Evolutionary conservation across 768 basidiomycete species (phyloP).

Genomic region (Lyophyllum decastes): DNA sequence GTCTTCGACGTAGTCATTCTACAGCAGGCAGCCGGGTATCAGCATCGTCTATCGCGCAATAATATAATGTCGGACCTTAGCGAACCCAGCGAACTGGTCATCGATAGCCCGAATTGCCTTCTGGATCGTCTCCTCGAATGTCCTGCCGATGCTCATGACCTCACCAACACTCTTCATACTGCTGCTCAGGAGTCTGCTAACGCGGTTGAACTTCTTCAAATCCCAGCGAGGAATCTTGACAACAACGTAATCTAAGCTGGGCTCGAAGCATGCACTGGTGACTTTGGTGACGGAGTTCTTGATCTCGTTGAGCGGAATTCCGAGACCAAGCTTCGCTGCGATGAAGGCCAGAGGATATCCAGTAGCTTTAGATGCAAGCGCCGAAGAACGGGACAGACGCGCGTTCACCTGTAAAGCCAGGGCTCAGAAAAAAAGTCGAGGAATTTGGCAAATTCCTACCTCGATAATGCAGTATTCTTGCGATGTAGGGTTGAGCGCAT

Average conservation of each 20-base stretch:
- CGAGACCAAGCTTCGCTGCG: constrained; percentile 96
- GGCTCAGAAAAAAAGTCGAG: neutral
- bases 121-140: constrained; percentile 98
- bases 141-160: constrained; percentile 98
- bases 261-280: constrained; percentile 97
- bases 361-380: constrained; percentile 96
- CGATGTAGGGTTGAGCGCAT: constrained; percentile 92
- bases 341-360: constrained; percentile 98
- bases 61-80: constrained; percentile 51
- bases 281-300: constrained; percentile 97
- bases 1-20: constrained; percentile 88
- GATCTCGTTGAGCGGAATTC: constrained; percentile 97
- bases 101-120: constrained; percentile 98
- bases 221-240: constrained; percentile 99
- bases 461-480: constrained; percentile 99
- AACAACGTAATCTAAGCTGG: constrained; percentile 94
- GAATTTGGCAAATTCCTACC: constrained; percentile 35
- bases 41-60: neutral
- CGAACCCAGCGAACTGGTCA: constrained; percentile 92
- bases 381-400: constrained; percentile 97
- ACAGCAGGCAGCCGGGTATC: neutral
- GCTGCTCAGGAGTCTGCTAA: constrained; percentile 86
- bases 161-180: constrained; percentile 99
- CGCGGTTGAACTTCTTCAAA: constrained; percentile 95
- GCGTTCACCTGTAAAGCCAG: constrained; percentile 67